A percentile compares a stretch with the other conserved stretches of the same genome.
Evolutionary conservation across 106 monocot species (phyloP).

Genomic region (Xerophyta viscosa): DNA sequence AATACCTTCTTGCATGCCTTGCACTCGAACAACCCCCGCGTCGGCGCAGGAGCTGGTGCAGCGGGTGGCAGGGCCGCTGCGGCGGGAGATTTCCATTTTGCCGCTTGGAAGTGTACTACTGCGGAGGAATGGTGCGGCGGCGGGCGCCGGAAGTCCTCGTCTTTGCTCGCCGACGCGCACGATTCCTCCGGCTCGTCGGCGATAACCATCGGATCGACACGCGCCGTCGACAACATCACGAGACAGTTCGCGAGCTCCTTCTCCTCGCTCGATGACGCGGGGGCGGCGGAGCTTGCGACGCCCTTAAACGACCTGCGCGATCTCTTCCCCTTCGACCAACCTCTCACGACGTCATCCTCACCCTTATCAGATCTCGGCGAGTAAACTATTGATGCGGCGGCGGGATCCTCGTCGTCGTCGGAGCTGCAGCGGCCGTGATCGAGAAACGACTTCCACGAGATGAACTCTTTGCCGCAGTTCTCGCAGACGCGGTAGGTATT

Average conservation of each 20-base stretch:
- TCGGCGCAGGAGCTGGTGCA: not conserved
- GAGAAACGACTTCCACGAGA: conserved; percentile 64
- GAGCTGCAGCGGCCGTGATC: conserved; percentile 45
- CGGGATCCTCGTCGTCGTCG: conserved; percentile 10
- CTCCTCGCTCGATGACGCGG: conserved; percentile 41
- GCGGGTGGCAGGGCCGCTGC: not conserved
- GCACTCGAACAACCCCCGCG: conserved; percentile 45
- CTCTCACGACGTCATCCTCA: not conserved
- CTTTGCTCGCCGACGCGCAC: conserved; percentile 44
- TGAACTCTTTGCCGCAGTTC: conserved; percentile 61
- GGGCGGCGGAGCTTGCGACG: too few species aligned
- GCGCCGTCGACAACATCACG: conserved; percentile 54
- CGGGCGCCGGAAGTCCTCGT: conserved; percentile 16
- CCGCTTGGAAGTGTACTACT: not conserved
- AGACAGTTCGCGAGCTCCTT: conserved; percentile 72
- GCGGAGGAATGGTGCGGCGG: not conserved
- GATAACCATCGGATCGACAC: conserved; percentile 15
- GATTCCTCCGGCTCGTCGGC: conserved; percentile 45
- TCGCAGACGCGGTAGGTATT: conserved; percentile 41
- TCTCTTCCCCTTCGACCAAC: conserved; percentile 63
- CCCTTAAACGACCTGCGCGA: conserved; percentile 32
- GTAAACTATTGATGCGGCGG: not conserved
- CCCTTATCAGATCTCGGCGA: conserved; percentile 9
- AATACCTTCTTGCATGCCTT: conserved; percentile 67
- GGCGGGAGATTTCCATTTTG: not conserved